Evolutionary conservation across 208 protist genomes (phyloP).

Genomic region (Leishmania aethiopica): DNA sequence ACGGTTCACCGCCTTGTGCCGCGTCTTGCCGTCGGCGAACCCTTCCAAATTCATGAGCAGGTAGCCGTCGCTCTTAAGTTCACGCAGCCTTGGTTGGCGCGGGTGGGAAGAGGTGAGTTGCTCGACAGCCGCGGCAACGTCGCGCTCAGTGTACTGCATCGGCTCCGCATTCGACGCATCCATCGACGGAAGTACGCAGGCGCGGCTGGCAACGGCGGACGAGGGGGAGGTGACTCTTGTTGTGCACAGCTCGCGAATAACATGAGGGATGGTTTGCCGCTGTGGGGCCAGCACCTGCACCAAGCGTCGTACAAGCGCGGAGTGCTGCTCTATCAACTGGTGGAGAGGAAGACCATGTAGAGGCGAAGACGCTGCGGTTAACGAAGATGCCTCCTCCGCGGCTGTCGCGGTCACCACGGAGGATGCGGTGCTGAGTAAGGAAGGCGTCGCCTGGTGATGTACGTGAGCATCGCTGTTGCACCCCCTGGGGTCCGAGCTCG

Average conservation of each 20-base stretch:
- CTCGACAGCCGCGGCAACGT: conserved; percentile 20
- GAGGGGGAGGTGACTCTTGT: neutral
- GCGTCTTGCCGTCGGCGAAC: conserved; percentile 43
- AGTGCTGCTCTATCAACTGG: conserved; percentile 13
- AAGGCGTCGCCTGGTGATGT: neutral
- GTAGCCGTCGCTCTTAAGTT: conserved; percentile 56
- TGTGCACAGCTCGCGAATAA: conserved; percentile 20
- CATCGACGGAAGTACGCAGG: neutral
- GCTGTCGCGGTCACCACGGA: conserved; percentile 3
- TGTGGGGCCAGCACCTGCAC: conserved; percentile 24
- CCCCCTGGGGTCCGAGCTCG: neutral
- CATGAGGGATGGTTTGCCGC: conserved; percentile 6
- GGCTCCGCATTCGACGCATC: neutral
- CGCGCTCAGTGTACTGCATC: conserved; percentile 21
- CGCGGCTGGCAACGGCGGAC: neutral
- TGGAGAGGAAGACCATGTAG: conserved; percentile 8
- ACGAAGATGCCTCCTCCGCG: neutral
- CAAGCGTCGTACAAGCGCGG: conserved; percentile 20
- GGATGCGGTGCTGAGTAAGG: neutral
- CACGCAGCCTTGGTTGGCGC: conserved; percentile 27
- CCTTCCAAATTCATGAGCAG: conserved; percentile 51
- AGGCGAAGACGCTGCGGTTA: neutral
- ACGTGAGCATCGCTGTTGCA: neutral
- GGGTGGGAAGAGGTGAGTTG: conserved; percentile 21
- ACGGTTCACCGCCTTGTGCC: conserved; percentile 54